A percentile compares a stretch with the other conserved stretches of the same genome.
These are phyloP conservation scores for Terana coerulea DNA, from an alignment of 768 basidiomycete species.

Conservation along the genomic window DNA sequence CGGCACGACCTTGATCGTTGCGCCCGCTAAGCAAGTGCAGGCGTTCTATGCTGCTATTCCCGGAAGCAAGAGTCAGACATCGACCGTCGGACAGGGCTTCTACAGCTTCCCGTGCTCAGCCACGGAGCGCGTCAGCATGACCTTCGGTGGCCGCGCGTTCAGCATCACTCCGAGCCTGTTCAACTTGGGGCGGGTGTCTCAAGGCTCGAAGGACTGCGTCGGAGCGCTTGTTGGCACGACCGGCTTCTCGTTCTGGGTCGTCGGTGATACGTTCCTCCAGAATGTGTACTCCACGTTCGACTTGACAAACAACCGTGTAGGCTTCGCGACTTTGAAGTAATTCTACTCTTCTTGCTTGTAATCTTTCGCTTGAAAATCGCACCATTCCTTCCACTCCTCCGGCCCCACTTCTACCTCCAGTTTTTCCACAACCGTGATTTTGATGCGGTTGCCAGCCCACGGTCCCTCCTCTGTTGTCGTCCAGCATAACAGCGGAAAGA, in stretches of 20 bases:
- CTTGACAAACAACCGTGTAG: conserved; percentile 20
- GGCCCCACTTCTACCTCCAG: too few species aligned
- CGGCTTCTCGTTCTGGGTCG: conserved; percentile 26
- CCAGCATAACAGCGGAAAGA: too few species aligned
- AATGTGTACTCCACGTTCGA: conserved; percentile 47
- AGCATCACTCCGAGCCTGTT: conserved; percentile 32
- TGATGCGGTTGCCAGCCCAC: too few species aligned
- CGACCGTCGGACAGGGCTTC: conserved; percentile 22
- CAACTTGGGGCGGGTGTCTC: conserved; percentile 38
- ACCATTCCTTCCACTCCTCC: too few species aligned
- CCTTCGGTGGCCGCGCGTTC: conserved; percentile 37
- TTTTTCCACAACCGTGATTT: too few species aligned
- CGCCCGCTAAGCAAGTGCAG: conserved; percentile 14
- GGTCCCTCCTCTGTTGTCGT: too few species aligned
- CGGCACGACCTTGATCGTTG: conserved; percentile 29
- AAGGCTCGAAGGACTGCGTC: conserved; percentile 32
- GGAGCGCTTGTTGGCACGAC: conserved; percentile 29
- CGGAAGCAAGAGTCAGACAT: conserved; percentile 17
- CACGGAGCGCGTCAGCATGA: conserved; percentile 29
- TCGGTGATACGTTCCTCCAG: conserved; percentile 40
- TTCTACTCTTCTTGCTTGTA: too few species aligned
- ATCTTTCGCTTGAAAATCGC: too few species aligned
- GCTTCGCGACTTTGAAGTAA: conserved; percentile 16
- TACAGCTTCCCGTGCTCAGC: conserved; percentile 38
- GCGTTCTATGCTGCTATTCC: conserved; percentile 25